Base-by-base conservation (phyloP, 345 rosid genomes). In the Sonneratia alba region DNA sequence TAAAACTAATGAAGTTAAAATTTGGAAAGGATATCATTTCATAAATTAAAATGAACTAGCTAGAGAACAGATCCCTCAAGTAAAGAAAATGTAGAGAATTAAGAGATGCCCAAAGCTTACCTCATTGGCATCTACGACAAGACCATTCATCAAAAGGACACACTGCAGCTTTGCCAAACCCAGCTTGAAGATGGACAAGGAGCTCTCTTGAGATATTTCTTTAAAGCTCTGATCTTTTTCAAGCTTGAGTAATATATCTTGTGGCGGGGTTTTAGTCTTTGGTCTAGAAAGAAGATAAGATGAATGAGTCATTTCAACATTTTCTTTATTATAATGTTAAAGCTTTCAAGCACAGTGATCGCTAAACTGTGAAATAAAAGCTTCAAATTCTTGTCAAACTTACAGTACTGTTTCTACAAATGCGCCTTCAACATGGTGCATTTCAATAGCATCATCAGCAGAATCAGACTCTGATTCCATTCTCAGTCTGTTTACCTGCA, bases 81-180 rank as follows among this genome's bases (percentile, higher is more conserved):
- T 7, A 24, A 62, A 27, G 37, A 14, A 24, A 34, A 15, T 27
- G 66, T 22, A 12, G 7, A 62, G 13, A 13, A 34, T 13, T 27
- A 62, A 62, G 18, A 10, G 66, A 62, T 62, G 32, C 66, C 38
- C 37, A 27, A 61, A 61, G 36, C 14, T 22, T 43, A 95, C 97
- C 99, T 95, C 97, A 53, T 80, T 79, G 79, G 97, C 80, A 78
- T 92, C 96, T 76, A 79, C 70, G 82, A 95, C 99, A 76, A 95
- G 93, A 19, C 99, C 99, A 82, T 95, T 95, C 99, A 95, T 88
- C 84, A 95, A 80, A 69, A 92, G 83, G 76, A 87, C 82, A 69
- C 96, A 86, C 73, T 80, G 79, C 78, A 88, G 61, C 82, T 90
- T 89, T 70, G 83, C 77, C 80, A 95, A 76, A 77, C 99, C 99